Evolutionary conservation across 345 rosid species (phyloP), one percentile per base, ranked within the genome.

Genomic region (thale cress (Arabidopsis thaliana)): DNA sequence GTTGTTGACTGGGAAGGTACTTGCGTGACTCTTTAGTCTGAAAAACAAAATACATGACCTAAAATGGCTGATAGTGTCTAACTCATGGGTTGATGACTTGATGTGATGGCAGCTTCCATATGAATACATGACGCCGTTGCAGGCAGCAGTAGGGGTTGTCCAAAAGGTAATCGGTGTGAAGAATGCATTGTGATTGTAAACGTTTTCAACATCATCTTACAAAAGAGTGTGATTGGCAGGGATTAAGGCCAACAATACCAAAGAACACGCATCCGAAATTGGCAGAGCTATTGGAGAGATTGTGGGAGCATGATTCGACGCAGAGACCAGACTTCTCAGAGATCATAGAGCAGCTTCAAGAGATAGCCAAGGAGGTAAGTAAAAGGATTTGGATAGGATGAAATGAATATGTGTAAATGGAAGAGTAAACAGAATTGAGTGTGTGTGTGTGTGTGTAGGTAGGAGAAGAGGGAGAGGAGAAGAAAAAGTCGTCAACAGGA

Each of bases 81-180:
- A 59, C 65, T 50, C 42, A 64, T 78, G 45, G 44, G 37, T 23
- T 50, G 41, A 64, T 78, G 45, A 36, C 28, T 23, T 50, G 41
- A 70, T 83, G 78, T 76, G 62, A 69, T 75, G 85, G 37, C 92
- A 91, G 97, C 88, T 92, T 83, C 99, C 99, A 41, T 87, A 95
- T 7, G 99, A 92, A 72, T 88, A 82, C 83, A 73, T 91, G 79
- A 95, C 99, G 71, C 99, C 99, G 46, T 82, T 91, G 79, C 97
- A 95, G 80, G 99, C 99, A 52, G 99, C 99, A 6, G 93, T 95
- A 66, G 97, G 96, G 46, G 99, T 90, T 49, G 99, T 95, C 75
- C 97, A 95, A 75, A 92, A 92, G 97, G 98, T 94, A 85, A 63
- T 8, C 8, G 6, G 13, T 63, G 67, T 28, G 13, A 28, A 63